A percentile compares a stretch with the other conserved stretches of the same genome.
phyloP scores from a whole-genome alignment of 352 stramenopile genomes.

The Globisporangium recalcitrans region DNA sequence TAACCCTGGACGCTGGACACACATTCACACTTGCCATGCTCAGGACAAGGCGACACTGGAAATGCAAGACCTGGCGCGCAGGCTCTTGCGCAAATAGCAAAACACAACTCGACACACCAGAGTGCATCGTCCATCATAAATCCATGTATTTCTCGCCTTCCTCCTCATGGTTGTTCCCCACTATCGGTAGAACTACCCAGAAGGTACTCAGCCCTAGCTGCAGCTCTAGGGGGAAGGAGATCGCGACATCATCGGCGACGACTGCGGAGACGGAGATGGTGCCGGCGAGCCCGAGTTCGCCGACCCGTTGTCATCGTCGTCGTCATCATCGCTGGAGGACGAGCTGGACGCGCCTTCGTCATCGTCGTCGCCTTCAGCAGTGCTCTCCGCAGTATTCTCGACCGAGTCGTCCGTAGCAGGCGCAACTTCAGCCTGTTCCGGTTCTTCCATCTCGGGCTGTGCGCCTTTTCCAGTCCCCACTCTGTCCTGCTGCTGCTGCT shows the following conservation, averaged over 20 bases:
- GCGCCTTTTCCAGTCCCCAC: not conserved
- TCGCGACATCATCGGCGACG: constrained; percentile 52
- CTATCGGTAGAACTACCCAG: not conserved
- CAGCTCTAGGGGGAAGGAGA: constrained; percentile 43
- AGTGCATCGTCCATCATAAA: not conserved
- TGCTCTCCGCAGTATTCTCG: constrained; percentile 19
- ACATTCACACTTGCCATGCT: not conserved
- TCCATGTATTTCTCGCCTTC: not conserved
- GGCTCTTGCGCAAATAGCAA: constrained; percentile 33
- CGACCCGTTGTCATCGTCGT: constrained; percentile 45
- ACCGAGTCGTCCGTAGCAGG: constrained; percentile 4
- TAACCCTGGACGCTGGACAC: not conserved
- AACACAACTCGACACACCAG: not conserved
- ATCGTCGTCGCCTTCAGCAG: constrained; percentile 30
- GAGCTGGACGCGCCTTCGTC: constrained; percentile 41
- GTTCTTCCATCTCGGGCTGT: not conserved
- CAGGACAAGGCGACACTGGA: constrained; percentile 29
- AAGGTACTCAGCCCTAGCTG: not conserved
- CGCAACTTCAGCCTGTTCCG: not conserved
- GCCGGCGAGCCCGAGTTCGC: constrained; percentile 56
- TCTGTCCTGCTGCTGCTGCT: constrained; percentile 1
- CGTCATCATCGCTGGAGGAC: constrained; percentile 23
- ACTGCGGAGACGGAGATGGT: constrained; percentile 42
- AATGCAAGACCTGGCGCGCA: constrained; percentile 29
- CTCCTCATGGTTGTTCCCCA: not conserved